phyloP scores from a whole-genome alignment of 352 stramenopile genomes.

The Phytophthora sojae region DNA sequence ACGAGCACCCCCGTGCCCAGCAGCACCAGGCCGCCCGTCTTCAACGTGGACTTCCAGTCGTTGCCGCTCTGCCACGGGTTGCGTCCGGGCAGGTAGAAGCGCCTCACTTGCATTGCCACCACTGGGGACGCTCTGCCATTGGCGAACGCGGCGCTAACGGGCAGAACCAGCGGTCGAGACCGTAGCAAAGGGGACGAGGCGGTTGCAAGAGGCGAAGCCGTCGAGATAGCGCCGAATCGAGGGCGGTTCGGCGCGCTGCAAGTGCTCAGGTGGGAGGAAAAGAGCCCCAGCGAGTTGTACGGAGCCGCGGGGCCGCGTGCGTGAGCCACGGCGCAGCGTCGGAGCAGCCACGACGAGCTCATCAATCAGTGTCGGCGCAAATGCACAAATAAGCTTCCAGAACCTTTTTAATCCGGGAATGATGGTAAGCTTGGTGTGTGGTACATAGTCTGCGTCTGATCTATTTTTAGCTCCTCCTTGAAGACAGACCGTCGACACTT shows the following conservation, averaged over 20 bases:
- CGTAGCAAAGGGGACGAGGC: constrained; percentile 1
- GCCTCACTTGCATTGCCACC: constrained; percentile 30
- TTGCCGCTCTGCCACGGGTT: constrained; percentile 49
- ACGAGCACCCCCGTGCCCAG: constrained; percentile 66
- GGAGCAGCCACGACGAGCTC: constrained; percentile 33
- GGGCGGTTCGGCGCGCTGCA: not conserved
- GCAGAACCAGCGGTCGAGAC: constrained; percentile 18
- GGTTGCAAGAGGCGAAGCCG: not conserved
- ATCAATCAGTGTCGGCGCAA: constrained; percentile 6
- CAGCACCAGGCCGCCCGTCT: constrained; percentile 69
- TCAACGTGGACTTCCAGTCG: constrained; percentile 63
- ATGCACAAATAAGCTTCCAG: constrained; percentile 2
- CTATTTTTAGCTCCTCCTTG: constrained; percentile 20
- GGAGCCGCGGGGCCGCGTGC: constrained; percentile 5
- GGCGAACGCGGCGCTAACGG: not conserved
- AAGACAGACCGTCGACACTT: not conserved
- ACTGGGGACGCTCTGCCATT: constrained; percentile 1
- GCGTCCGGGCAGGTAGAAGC: constrained; percentile 41
- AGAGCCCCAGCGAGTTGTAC: constrained; percentile 1
- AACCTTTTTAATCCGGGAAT: constrained; percentile 5
- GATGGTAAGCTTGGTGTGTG: constrained; percentile 10
- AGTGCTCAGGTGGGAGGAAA: constrained; percentile 10
- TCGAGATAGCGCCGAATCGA: too few relatives aligned
- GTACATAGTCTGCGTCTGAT: not conserved
- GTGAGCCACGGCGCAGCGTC: constrained; percentile 15